Evolutionary conservation across 208 protist species (phyloP).

Genomic region (Perkinsela sp.): DNA sequence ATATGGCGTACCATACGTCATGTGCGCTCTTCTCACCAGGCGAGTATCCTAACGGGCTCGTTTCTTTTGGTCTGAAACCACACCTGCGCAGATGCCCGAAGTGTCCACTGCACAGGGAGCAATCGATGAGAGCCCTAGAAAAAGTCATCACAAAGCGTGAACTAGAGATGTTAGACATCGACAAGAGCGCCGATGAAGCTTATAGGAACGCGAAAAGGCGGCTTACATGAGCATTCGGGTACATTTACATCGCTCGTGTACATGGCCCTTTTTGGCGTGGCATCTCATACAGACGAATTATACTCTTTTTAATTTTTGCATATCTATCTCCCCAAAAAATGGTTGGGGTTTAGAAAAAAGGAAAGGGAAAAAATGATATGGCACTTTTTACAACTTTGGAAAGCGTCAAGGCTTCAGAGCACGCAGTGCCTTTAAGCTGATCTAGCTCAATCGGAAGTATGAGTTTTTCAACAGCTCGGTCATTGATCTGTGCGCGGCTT

Average conservation of each 20-base stretch:
- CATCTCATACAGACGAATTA: neutral
- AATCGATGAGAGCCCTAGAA: neutral
- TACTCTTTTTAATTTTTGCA: neutral
- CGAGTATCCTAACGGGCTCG: neutral
- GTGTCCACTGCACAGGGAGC: neutral
- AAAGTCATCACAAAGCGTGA: neutral
- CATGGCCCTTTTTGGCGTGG: neutral
- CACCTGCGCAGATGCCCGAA: neutral
- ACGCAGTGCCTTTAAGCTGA: constrained; percentile 95
- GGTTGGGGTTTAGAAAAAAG: constrained; percentile 21
- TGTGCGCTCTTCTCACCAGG: neutral
- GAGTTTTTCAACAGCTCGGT: constrained; percentile 78
- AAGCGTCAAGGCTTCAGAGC: constrained; percentile 93
- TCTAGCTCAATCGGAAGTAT: constrained; percentile 96
- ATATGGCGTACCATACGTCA: neutral
- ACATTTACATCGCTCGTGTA: neutral
- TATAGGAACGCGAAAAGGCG: neutral
- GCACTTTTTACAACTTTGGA: constrained; percentile 88
- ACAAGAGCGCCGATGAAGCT: neutral
- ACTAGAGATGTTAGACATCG: neutral
- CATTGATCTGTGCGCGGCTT: constrained; percentile 88
- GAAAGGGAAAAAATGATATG: constrained; percentile 63
- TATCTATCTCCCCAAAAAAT: constrained; percentile 7
- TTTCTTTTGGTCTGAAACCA: neutral
- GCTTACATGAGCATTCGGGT: neutral